Conservation (phyloP, 2,329 filamentous ascomycete species). For the Trichoderma sp. region DNA sequence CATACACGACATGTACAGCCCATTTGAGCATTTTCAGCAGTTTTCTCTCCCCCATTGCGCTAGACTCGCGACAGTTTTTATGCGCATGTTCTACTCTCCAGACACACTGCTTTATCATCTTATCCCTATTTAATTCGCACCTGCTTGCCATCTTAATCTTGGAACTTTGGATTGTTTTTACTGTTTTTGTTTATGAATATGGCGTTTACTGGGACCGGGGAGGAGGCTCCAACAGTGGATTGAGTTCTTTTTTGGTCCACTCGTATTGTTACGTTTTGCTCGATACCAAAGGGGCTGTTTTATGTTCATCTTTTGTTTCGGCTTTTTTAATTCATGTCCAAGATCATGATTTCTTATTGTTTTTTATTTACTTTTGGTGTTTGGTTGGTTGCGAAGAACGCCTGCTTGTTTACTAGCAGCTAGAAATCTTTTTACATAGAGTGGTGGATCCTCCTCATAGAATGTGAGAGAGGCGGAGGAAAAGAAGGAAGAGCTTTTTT, state of each 20-base stretch:
- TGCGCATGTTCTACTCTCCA: background rate
- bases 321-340: background rate
- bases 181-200: constrained; percentile 4
- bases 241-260: background rate
- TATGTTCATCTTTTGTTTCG: background rate
- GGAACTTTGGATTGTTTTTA: background rate
- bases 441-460: constrained; percentile 11
- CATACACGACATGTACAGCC: constrained; percentile 4
- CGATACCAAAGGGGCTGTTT: constrained; percentile 20
- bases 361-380: background rate
- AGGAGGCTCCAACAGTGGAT: background rate
- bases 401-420: background rate
- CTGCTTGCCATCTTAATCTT: constrained; percentile 12
- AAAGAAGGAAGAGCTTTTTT: background rate
- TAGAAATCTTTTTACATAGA: constrained; percentile 10
- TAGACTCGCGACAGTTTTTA: background rate
- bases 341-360: background rate
- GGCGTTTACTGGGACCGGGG: constrained; percentile 8
- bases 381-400: background rate
- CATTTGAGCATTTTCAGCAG: constrained; percentile 1
- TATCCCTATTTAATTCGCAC: constrained; percentile 12
- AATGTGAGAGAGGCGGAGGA: constrained; percentile 4
- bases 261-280: constrained; percentile 5
- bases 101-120: background rate
- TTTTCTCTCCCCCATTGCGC: background rate